These are phyloP conservation scores for Trichoderma oligosporum DNA, from an alignment of 2,329 filamentous ascomycete species.

Conservation along the genomic window DNA sequence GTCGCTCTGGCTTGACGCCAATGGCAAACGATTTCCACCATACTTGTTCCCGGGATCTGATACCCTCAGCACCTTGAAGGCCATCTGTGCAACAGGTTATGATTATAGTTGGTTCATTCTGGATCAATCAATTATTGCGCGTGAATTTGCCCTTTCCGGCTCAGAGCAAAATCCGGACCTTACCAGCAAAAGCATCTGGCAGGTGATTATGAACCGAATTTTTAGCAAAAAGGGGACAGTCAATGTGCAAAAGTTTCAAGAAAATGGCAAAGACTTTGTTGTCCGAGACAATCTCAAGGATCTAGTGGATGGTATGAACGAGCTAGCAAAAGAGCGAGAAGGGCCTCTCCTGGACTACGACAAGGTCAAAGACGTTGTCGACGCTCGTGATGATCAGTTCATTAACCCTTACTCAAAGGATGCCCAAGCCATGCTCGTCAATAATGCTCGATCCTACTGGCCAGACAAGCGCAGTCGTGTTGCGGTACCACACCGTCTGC, in stretches of 20 bases:
- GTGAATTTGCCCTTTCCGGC: constrained; percentile 59
- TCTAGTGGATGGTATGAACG: constrained; percentile 57
- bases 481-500: constrained; percentile 50
- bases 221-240: constrained; percentile 49
- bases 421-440: constrained; percentile 58
- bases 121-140: constrained; percentile 55
- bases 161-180: constrained; percentile 62
- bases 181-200: constrained; percentile 53
- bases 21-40: constrained; percentile 54
- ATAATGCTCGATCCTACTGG: constrained; percentile 54
- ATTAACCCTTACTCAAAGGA: constrained; percentile 57
- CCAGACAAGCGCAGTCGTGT: constrained; percentile 50
- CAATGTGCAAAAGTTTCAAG: constrained; percentile 55
- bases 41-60: constrained; percentile 56
- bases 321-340: constrained; percentile 43
- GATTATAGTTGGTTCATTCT: constrained; percentile 63
- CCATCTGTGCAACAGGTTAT: constrained; percentile 58
- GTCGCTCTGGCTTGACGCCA: constrained; percentile 60
- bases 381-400: constrained; percentile 54
- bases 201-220: constrained; percentile 45
- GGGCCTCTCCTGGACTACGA: constrained; percentile 48
- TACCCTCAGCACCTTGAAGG: constrained; percentile 54
- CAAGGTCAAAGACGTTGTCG: constrained; percentile 44
- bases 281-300: constrained; percentile 54
- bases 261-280: constrained; percentile 57